Evolutionary conservation across 2,329 filamentous ascomycete species (phyloP), one percentile per base, ranked within the genome.

Genomic region (Epichloe sibirici): DNA sequence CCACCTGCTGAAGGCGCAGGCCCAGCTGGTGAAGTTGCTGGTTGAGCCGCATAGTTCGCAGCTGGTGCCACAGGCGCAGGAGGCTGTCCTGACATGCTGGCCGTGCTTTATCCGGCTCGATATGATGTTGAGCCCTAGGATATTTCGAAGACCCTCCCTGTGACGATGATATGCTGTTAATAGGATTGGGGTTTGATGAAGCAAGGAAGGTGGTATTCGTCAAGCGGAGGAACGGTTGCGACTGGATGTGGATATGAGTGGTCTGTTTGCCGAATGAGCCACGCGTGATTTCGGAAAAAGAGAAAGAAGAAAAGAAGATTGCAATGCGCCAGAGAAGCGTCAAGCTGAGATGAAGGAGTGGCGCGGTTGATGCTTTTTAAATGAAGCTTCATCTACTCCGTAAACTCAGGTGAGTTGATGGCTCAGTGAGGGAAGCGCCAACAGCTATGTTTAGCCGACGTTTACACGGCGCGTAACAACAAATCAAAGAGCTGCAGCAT

Each of bases 41-140:
- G 61, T 54, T 67, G 64, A 28, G 61, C 62, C 51, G 58, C 61
- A 61, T 66, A 65, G 57, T 58, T 58, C 56, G 60, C 61, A 39
- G 63, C 59, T 34, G 65, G 59, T n/a, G 62, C 57, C 63, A 23
- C 63, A 59, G 44, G 59, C 58, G 52, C 38, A 51, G 65, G 62
- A 47, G 60, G 55, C 31, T 67, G 66, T 49, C 62, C 64, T 53
- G 69, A 68, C 69, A 71, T 71, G 56, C 31, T 48, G 39, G 15
- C 9, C 8, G 31, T n/a, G 21, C 13, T 28, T 15, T 21, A 9
- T 42, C 5, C 5, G 40, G 15, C 35, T 48, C 35, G n/a, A 37
- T 8, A 23, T n/a, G 21, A 4, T 43, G 25, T 23, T 21, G n/a
- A 40, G 13, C 23, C 4, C 15, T 3, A 34, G 15, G 31, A 31